Base-by-base conservation (phyloP, 1,284 basidiomycete genomes). In the Cerrena zonata region DNA sequence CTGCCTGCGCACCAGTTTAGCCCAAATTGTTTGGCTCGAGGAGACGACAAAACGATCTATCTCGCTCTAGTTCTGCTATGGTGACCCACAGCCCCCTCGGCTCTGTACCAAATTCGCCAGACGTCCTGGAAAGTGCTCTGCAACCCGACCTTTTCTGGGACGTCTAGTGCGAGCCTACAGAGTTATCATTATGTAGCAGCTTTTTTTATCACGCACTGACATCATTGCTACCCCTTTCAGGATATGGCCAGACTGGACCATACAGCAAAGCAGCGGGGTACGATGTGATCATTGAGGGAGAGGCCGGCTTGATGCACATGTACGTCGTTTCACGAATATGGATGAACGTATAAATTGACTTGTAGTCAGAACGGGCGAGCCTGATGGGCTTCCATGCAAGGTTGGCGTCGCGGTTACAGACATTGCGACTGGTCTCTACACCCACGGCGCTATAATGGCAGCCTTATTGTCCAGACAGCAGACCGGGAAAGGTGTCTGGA, bases 271-370 rank as follows among this genome's bases (percentile, higher is more conserved):
- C 85, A 34, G 87, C 92, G 12, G 94, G 93, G 4, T 95, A 95
- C 67, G 92, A 95, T 65, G 93, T 94, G 24, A 79, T 91, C 27
- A 89, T 94, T 42, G 91, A 94, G 65, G 92, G 84, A 11, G 91
- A 95, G 69, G 92, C 92, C 24, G 93, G 93, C 12, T 69, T 95
- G 45, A 94, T 95, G 91, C 91, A 94, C 68, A 94, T 94, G 86
- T 90, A 48, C 53, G 80, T 71, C 30, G 15, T 15, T 15, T 42
- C 54, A 46, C 7, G 15, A 15, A 40, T 45, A 37, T 45, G 19
- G 19, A 24, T 26, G 4, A 12, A 48, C 26, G 19, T 25, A 45
- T 24, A 36, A 5, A 52, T 19, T 51, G 10, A 48, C 42, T 39
- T 5, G 5, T 34, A 18, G 53, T 15, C 45, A 90, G 88, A 61